These are phyloP conservation scores for Phascolomyces articulosus DNA, from an alignment of 371 early-diverging fungal genomes.

Conservation along the genomic window DNA sequence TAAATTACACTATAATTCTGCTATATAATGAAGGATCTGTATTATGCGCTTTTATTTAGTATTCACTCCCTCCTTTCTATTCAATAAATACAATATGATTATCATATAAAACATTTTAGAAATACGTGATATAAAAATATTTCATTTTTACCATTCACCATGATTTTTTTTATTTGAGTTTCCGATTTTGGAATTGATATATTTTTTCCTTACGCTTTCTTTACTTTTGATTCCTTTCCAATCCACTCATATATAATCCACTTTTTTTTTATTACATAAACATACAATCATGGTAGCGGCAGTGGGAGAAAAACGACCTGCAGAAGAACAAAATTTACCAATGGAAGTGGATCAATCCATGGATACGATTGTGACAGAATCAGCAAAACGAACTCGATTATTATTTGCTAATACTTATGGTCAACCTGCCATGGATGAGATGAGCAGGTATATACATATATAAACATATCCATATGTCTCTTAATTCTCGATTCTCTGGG, in stretches of 20 bases:
- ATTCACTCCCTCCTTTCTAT: too few species aligned
- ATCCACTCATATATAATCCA: background rate
- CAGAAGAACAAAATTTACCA: conserved; percentile 11
- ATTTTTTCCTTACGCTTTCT: too few species aligned
- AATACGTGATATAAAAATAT: too few species aligned
- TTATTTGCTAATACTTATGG: conserved; percentile 59
- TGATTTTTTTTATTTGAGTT: too few species aligned
- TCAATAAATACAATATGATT: too few species aligned
- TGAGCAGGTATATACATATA: conserved; percentile 43
- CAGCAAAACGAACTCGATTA: conserved; percentile 61
- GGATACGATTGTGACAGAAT: conserved; percentile 41
- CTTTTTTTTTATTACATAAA: background rate
- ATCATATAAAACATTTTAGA: too few species aligned
- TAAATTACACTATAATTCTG: too few species aligned
- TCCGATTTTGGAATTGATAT: too few species aligned
- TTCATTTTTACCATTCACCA: too few species aligned
- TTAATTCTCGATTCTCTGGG: background rate
- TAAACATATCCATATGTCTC: background rate
- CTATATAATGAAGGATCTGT: too few species aligned
- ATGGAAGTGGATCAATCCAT: conserved; percentile 9
- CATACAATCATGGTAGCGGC: conserved; percentile 12
- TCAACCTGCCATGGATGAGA: conserved; percentile 60
- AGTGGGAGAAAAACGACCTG: conserved; percentile 11
- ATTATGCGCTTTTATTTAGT: too few species aligned
- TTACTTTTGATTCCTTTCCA: too few species aligned